Base-by-base conservation (phyloP, 2,329 filamentous ascomycete genomes). In the Talaromyces verruculosus region DNA sequence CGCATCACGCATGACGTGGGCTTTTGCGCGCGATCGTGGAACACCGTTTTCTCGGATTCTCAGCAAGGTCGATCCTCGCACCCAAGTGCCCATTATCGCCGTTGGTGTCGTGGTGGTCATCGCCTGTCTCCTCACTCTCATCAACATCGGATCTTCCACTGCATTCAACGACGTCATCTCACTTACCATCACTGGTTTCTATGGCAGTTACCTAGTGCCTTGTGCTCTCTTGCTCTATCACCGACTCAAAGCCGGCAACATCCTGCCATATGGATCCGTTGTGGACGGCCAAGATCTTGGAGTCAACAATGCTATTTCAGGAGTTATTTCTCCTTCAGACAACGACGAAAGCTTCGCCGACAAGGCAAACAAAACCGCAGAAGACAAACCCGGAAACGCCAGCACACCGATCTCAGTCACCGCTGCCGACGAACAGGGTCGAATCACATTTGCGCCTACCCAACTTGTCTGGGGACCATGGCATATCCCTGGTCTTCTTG, bases 391-490 rank as follows among this genome's bases (percentile, higher is more conserved):
- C 43, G 25, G 35, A 53, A 37, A 41, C 35, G 8, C 3, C 19
- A 59, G 30, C 45, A 11, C 13, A 15, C 41, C 60, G 11, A 43
- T 60, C 7, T 28, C 53, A 41, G 55, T 60, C 15, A 60, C 28
- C 3, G 15, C 35, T 8, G 43, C 55, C 13, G 65, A 66, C 19
- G 60, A 66, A 28, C 65, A 66, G 15, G 65, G 65, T 5, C 22
- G 65, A 17, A 70, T 74, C 55, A 71, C 69, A 19, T 70, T 74
- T 61, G 74, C 74, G 17, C 71, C 69, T 25, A 58, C 22, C 15
- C 68, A 43, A 45, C 73, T 84, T 0, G 72, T 78, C 7, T 88
- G 85, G 85, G 86, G 86, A 0, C 84, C 85, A 0, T 88, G 84
- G 80, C 82, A 80, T 49, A 65, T 88, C 0, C 82, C 82, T 0